Conservation (phyloP, 352 stramenopile genomes). For the Plasmopara viticola region DNA sequence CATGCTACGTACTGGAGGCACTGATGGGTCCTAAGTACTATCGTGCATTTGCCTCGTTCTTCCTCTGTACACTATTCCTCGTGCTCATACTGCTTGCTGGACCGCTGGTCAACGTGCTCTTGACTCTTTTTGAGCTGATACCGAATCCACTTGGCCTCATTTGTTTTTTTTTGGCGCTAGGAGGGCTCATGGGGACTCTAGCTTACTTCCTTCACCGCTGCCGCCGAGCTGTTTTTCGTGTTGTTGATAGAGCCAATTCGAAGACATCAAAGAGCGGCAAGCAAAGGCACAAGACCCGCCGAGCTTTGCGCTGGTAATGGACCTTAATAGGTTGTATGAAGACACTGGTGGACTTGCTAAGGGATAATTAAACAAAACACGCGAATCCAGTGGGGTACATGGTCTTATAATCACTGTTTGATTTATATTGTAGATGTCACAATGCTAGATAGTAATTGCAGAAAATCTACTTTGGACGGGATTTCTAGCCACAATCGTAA, state of each 20-base stretch:
- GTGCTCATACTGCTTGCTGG: constrained; percentile 60
- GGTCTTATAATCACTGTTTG: too few relatives aligned
- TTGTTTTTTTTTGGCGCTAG: constrained; percentile 42
- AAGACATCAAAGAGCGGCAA: constrained; percentile 14
- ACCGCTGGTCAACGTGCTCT: constrained; percentile 62
- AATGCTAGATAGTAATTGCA: too few relatives aligned
- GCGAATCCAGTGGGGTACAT: too few relatives aligned
- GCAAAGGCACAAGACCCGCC: constrained; percentile 16
- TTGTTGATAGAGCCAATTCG: constrained; percentile 8
- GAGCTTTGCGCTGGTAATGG: constrained; percentile 9
- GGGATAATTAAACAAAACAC: too few relatives aligned
- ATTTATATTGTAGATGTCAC: too few relatives aligned
- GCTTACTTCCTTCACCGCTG: constrained; percentile 56
- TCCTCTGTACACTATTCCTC: constrained; percentile 50
- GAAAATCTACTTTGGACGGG: too few relatives aligned
- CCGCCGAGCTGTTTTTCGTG: constrained; percentile 36
- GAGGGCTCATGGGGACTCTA: constrained; percentile 29
- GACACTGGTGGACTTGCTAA: too few relatives aligned
- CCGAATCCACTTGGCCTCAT: constrained; percentile 54
- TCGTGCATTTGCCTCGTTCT: constrained; percentile 53
- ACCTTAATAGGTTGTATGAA: not conserved
- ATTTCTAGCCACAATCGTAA: too few relatives aligned
- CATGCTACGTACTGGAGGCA: constrained; percentile 68
- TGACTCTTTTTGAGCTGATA: constrained; percentile 60
- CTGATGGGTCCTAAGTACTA: constrained; percentile 74